Evolutionary conservation across 805 yeast genomes (phyloP), one percentile per base, ranked within the genome.

Genomic region (Saccharomyces jurei): DNA sequence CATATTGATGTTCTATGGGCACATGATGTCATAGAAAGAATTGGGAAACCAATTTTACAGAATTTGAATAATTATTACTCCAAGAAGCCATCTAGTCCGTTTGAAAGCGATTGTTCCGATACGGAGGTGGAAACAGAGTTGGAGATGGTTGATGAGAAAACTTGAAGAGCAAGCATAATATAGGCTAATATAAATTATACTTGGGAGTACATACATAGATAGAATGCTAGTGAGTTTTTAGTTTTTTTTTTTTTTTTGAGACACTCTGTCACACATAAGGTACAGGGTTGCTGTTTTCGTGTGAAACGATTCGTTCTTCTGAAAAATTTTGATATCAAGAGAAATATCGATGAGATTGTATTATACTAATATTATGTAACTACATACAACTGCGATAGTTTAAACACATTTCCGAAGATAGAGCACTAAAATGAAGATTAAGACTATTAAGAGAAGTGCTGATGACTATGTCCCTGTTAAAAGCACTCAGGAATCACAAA

Each of bases 1-100:
- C 99, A 92, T 69, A 72, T 92, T 41, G 99, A 92, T 69, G 96
- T 90, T 0, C 73, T 91, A n/a, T 92, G 99, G 99, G 92, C 97
- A 0, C 82, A 80, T 60, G 90, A 88, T 64, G 83, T 83, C 1
- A 75, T 80, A 21, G 81, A 81, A 2, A 77, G 74, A 48, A 79
- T 92, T 14, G 96, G 94, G 0, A 69, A 67, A 50, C 75, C 74
- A n/a, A 59, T 80, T 36, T 54, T 74, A 4, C 60, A 65, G 5
- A 76, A 74, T 54, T 55, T 78, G 51, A 57, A 36, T 17, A 36
- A 36, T 13, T 36, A 36, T 17, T 36, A 36, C 22, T 36, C 22
- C 44, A 36, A 36, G 25, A 36, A 36, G 44, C 25, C 22, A 9
- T n/a, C 44, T 6, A 36, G 22, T 17, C 25, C 22, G 11, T 36